Base-by-base conservation (phyloP, 371 early-diverging fungal genomes). In the Mucor indicus region DNA sequence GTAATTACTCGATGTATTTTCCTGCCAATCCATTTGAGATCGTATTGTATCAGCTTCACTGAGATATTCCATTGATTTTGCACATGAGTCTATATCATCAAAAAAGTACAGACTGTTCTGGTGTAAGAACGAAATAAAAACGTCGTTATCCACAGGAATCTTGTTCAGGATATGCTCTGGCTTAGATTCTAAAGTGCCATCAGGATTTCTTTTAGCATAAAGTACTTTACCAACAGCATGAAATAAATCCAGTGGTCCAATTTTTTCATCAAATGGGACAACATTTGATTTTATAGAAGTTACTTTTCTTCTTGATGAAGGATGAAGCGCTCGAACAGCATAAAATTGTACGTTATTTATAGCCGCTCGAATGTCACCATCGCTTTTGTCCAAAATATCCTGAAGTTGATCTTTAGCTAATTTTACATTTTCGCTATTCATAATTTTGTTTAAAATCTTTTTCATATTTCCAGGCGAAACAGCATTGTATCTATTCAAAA, bases 221-320 rank as follows among this genome's bases (percentile, higher is more conserved):
- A 75, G 36, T 2, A 66, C 69, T 42, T 75, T 75, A 6, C 75
- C 75, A 6, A 71, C 10, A 0, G 69, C 66, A 49, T 75, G 75
- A 23, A 75, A 75, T 13, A 75, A 33, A 22, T 38, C 15, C 7
- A 69, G 38, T 2, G 61, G 55, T 0, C 46, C 52, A 5, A 33
- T 42, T 31, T 53, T 40, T 12, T 52, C 52, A 19, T 48, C 50
- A 31, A 51, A 43, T 2, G 16, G 16, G 17, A 38, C 38, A 39
- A 29, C 30, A 17, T 19, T 42, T 27, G 37, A 42, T 20, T 24
- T 16, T 15, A 20, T 32, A 30, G 29, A 13, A 2, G 25, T 37
- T 33, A n/a, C 15, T 27, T 29, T 31, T 9, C 20, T 21, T 16
- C 20, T 35, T 6, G 12, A 6, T 8, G 8, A 8, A 29, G 6